Percentiles rank a stretch among this genome's conserved stretches.
phyloP scores from a whole-genome alignment of 2,329 filamentous ascomycete species.

The Tolypocladium cylindrosporum region DNA sequence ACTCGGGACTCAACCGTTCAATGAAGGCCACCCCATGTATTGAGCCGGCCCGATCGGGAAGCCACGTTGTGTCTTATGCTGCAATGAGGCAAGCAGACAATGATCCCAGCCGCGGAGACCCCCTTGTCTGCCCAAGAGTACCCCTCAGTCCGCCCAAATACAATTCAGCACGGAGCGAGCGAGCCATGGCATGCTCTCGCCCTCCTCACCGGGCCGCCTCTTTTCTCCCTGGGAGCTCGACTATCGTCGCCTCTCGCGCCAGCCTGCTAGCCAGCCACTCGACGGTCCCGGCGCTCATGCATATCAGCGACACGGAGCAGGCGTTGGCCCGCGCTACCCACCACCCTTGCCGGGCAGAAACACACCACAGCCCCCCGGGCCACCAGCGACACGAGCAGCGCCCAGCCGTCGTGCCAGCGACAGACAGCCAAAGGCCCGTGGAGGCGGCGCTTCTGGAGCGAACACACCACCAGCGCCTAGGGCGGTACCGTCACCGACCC shows the following conservation, averaged over 20 bases:
- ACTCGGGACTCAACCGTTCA: not conserved
- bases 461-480: not conserved
- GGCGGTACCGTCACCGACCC: not conserved
- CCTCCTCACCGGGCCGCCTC: slow-evolving; percentile 30
- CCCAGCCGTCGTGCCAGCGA: not conserved
- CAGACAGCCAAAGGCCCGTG: not conserved
- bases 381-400: not conserved
- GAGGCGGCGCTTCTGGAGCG: not conserved
- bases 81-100: not conserved
- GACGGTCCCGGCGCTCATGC: slow-evolving; percentile 8
- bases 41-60: slow-evolving; percentile 8
- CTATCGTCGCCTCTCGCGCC: slow-evolving; percentile 15
- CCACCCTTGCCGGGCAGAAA: slow-evolving; percentile 10
- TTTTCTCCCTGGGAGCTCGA: slow-evolving; percentile 24
- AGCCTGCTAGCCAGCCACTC: slow-evolving; percentile 8
- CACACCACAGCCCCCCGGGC: slow-evolving; percentile 1
- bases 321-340: slow-evolving; percentile 10
- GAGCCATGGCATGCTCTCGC: slow-evolving; percentile 15
- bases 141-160: slow-evolving; percentile 32
- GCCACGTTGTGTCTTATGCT: slow-evolving; percentile 7
- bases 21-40: not conserved
- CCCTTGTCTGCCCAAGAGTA: slow-evolving; percentile 11
- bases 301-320: slow-evolving; percentile 11
- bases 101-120: not conserved
- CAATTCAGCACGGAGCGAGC: slow-evolving; percentile 26